Base-by-base conservation (phyloP, 1,284 basidiomycete species). In the Cerrena zonata region DNA sequence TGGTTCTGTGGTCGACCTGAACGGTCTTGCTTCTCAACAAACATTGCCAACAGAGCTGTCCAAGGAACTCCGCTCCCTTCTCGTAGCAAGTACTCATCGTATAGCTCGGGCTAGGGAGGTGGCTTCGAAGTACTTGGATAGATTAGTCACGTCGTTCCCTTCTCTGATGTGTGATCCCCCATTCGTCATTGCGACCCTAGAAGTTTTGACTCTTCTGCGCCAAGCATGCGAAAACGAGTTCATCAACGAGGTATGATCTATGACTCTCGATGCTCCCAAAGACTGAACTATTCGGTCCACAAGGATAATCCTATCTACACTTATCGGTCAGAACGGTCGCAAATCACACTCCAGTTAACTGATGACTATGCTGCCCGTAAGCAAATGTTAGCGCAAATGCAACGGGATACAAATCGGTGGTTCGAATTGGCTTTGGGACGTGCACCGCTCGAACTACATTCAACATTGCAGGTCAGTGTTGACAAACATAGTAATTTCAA, bases 371-470 rank as follows among this genome's bases (percentile, higher is more conserved):
- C 77, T 54, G 82, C 87, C 34, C 83, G 96, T 47, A 91, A 92
- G 58, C 85, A 94, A 45, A 91, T 97, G 58, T 76, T 94, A 2
- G 74, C 76, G 19, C 80, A 86, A 53, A 68, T 97, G 45, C 81
- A 91, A 56, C 74, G 77, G 12, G 84, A 89, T 57, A 82, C 91
- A 5, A 82, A 81, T 53, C 76, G 67, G 25, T 98, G 94, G 91
- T 86, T 99, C 49, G 84, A 88, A 50, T 71, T 92, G 34, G 91
- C 91, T 2, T 74, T 98, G 46, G 82, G 82, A 10, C 80, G 92
- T 19, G 92, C 94, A 5, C 96, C 95, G 0, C 80, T 94, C 60
- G 94, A 97, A 69, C 72, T 98, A 49, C 91, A 95, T 60, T 89
- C 92, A 1, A 93, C 92, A 2, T 72, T 99, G 45, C 91, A 95